Evolutionary conservation across 768 basidiomycete genomes (phyloP), one percentile per base, ranked within the genome.

Genomic region (Collybia mongolica): DNA sequence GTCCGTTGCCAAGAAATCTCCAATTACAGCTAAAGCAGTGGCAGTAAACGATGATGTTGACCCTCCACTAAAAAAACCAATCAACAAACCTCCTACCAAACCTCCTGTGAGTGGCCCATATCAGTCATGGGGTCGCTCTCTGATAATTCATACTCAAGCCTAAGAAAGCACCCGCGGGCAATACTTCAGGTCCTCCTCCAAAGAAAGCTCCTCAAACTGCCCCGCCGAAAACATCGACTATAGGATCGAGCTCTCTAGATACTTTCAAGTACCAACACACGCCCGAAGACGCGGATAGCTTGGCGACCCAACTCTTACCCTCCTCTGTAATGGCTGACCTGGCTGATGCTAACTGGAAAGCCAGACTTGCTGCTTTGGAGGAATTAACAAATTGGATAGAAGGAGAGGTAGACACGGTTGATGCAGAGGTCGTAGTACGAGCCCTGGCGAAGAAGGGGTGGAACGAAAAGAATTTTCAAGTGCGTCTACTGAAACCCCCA

Each of bases 401-500:
- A 51, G 79, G 75, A 0, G 76, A 79, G 23, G 77, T 83, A 11
- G 75, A 80, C 28, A 73, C 76, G 0, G 69, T 90, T 1, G 96
- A 99, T 56, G 84, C 88, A 11, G 97, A 99, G 67, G 83, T 99
- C 4, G 60, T 99, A 32, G 82, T 98, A 17, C 79, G 96, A 20
- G 86, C 89, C 56, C 69, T 98, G 52, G 86, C 82, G 3, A 98
- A 96, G 75, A 93, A 90, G 55, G 93, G 95, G 2, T 98, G 93
- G 94, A 81, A 77, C n/a, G 97, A 99, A 72, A 98, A 97, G 76
- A 99, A 98, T 61, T 99, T 99, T 58, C 96, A 99, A 74, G 95
- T 90, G 52, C 49, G 68, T 60, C 5, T 24, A 19, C 23, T 11
- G 44, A 37, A n/a, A 39, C 15, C 17, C 32, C 15, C 28, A 19